Percentiles rank a stretch among this genome's conserved stretches.
phyloP scores from a whole-genome alignment of 495 filamentous ascomycete genomes.

The Penicillium riverlandense region DNA sequence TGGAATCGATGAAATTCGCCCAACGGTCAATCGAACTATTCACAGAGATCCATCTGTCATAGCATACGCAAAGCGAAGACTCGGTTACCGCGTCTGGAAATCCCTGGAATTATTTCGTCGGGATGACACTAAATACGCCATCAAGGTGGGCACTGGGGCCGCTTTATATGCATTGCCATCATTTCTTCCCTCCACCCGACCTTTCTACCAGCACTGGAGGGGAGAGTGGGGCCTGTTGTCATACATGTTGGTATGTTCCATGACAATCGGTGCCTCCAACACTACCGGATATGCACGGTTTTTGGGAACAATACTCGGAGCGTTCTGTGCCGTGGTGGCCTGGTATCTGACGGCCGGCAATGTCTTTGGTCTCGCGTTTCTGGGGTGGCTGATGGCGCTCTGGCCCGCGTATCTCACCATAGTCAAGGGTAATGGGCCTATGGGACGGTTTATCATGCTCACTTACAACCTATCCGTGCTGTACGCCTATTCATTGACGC shows the following conservation, averaged over 20 bases:
- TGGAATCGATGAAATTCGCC: background rate
- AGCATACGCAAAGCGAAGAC: slow-evolving; percentile 20
- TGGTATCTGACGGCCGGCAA: slow-evolving; percentile 73
- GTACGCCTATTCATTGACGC: slow-evolving; percentile 85
- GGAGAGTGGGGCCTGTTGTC: slow-evolving; percentile 96
- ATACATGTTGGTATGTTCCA: slow-evolving; percentile 96
- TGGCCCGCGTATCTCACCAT: slow-evolving; percentile 87
- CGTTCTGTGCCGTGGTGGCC: slow-evolving; percentile 61
- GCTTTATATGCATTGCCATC: slow-evolving; percentile 79
- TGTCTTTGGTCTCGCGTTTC: slow-evolving; percentile 61
- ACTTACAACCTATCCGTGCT: slow-evolving; percentile 96
- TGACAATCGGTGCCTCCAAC: slow-evolving; percentile 94
- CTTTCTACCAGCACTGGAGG: slow-evolving; percentile 79
- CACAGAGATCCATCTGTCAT: slow-evolving; percentile 4
- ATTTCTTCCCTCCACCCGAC: slow-evolving; percentile 70
- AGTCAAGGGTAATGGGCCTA: slow-evolving; percentile 73
- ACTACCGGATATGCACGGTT: slow-evolving; percentile 84
- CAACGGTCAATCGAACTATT: slow-evolving; percentile 3
- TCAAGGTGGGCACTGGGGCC: slow-evolving; percentile 89
- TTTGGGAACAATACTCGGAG: slow-evolving; percentile 80
- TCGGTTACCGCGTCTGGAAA: slow-evolving; percentile 53
- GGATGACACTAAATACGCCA: slow-evolving; percentile 69
- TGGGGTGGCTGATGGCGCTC: slow-evolving; percentile 74
- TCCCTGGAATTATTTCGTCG: slow-evolving; percentile 50
- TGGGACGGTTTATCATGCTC: slow-evolving; percentile 86